Base-by-base conservation (phyloP, 2,329 filamentous ascomycete genomes). In the Alternaria sp. region DNA sequence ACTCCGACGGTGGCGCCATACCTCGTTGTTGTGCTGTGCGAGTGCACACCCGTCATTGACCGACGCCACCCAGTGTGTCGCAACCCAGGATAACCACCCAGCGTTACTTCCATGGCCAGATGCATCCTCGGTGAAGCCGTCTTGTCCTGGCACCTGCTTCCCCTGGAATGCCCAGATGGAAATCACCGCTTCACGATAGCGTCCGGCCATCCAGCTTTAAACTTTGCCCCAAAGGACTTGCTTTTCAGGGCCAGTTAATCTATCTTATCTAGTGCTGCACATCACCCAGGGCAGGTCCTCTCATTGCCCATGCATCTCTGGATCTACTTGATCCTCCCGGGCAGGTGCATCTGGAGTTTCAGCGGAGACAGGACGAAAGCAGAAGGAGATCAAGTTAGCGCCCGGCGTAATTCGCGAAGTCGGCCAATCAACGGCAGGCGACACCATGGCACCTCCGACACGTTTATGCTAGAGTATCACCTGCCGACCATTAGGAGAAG, bases 331-430 rank as follows among this genome's bases (percentile, higher is more conserved):
- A 61, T 61, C 64, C 25, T 65, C 55, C 58, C 53, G 59, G 64
- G 64, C 64, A 67, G 64, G 64, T 65, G 62, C 45, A 55, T 60
- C 47, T 62, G 58, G 50, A 56, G 53, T 44, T 56, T 50, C 43
- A 50, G 50, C 66, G 64, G 66, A 68, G 61, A 12, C 50, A 45
- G 28, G 54, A 60, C 66, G 5, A 63, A 68, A 67, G 56, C 25
- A 66, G 66, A 68, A 68, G 66, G 66, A 63, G 58, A 58, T 49
- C 28, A 67, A 30, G 44, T 47, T 67, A 68, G 66, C 64, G 66
- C 59, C 58, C 45, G 44, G 23, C 33, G 59, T 56, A 65, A 65
- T 65, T 66, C 60, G 51, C 57, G 28, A 60, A 49, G 25, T 26
- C 46, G 50, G 43, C 66, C 61, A 68, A 66, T 68, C 25, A 58